Percentiles rank a stretch among this genome's conserved stretches.
Conservation (phyloP, 176 grass and related monocot genomes). For the Lolium rigidum region DNA sequence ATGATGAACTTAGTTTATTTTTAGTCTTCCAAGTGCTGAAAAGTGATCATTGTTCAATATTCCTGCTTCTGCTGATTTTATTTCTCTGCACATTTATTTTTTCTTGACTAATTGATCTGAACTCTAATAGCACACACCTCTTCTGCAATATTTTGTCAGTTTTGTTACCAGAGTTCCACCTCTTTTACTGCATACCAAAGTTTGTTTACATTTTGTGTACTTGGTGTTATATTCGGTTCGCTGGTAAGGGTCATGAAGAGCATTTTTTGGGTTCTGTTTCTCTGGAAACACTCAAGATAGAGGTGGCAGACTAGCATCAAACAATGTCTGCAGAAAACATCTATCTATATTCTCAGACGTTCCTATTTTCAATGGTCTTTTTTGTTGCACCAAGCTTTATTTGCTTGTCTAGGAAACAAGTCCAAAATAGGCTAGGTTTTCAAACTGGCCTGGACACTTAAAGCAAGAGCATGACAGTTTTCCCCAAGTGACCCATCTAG, state of each 20-base stretch:
- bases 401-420: no score
- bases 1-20: neutral
- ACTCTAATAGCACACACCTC: no score
- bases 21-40: neutral
- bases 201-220: no score
- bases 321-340: neutral
- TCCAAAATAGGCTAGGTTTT: neutral
- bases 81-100: no score
- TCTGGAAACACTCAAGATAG: neutral
- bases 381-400: no score
- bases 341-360: no score
- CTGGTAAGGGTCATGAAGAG: neutral
- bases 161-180: no score
- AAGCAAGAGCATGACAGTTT: neutral
- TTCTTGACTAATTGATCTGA: no score
- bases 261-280: neutral
- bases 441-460: neutral
- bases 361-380: no score
- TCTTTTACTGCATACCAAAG: no score
- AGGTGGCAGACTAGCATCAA: neutral
- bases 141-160: no score
- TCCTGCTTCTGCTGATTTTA: neutral
- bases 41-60: neutral
- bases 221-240: neutral
- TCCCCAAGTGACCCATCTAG: neutral